Conservation (phyloP, 495 filamentous ascomycete species). For the Hypoxylon fragiforme region DNA sequence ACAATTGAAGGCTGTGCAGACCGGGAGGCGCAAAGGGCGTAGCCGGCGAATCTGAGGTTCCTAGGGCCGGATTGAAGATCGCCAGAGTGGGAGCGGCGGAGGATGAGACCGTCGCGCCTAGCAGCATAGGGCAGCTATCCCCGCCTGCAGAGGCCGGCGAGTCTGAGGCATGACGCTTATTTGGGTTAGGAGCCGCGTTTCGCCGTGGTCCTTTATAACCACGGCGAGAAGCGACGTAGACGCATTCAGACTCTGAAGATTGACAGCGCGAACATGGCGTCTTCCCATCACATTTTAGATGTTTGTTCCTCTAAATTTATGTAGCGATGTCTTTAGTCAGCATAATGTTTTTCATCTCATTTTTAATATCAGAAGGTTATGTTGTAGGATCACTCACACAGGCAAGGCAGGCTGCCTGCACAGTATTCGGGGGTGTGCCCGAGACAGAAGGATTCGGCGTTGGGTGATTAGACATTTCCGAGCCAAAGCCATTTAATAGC, state of each 20-base stretch:
- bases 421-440: conserved; percentile 43
- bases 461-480: conserved; percentile 28
- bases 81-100: conserved; percentile 33
- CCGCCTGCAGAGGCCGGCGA: conserved; percentile 43
- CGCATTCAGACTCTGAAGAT: conserved; percentile 46
- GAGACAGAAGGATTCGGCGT: conserved; percentile 26
- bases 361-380: not conserved
- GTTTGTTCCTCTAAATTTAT: conserved; percentile 47
- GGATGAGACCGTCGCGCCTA: conserved; percentile 39
- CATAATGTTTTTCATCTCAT: not conserved
- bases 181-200: conserved; percentile 48
- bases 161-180: conserved; percentile 55
- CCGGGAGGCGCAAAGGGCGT: conserved; percentile 42
- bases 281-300: conserved; percentile 54
- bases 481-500: conserved; percentile 33
- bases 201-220: conserved; percentile 55
- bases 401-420: conserved; percentile 52
- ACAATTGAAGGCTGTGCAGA: conserved; percentile 40
- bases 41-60: conserved; percentile 44
- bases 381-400: conserved; percentile 44
- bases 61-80: conserved; percentile 44
- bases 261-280: conserved; percentile 51
- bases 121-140: conserved; percentile 52
- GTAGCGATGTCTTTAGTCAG: conserved; percentile 18
- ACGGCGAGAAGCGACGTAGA: conserved; percentile 55